These are phyloP conservation scores for Alternaria arborescens DNA, from an alignment of 2,329 filamentous ascomycete species.

Conservation along the genomic window DNA sequence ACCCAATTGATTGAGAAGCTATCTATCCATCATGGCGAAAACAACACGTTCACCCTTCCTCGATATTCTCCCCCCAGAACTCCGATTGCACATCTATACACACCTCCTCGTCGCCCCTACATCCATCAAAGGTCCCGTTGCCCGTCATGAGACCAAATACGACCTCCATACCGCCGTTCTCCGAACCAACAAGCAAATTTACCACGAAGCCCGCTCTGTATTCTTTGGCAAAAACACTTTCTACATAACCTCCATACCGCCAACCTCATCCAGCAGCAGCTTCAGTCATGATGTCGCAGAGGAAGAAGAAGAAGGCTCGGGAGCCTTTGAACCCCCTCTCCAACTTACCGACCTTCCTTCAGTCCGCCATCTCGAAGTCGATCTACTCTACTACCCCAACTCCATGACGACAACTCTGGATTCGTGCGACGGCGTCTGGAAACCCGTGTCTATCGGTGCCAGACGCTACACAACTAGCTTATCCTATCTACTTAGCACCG, in stretches of 20 bases:
- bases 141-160: conserved; percentile 36
- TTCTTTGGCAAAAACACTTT: conserved; percentile 56
- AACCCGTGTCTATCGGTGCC: conserved; percentile 25
- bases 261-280: neutral
- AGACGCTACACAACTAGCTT: conserved; percentile 35
- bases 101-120: conserved; percentile 32
- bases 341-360: conserved; percentile 27
- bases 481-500: conserved; percentile 20
- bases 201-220: conserved; percentile 52
- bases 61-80: conserved; percentile 40
- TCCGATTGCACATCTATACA: conserved; percentile 43
- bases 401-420: conserved; percentile 12
- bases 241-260: conserved; percentile 30
- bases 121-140: conserved; percentile 32
- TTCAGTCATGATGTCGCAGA: conserved; percentile 3
- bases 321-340: conserved; percentile 41
- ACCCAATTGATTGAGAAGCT: neutral
- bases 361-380: conserved; percentile 39
- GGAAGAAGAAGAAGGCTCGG: conserved; percentile 15
- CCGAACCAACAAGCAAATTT: conserved; percentile 49
- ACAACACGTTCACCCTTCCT: conserved; percentile 31
- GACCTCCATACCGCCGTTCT: conserved; percentile 49
- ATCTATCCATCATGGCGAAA: conserved; percentile 8
- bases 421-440: conserved; percentile 22
- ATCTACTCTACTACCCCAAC: conserved; percentile 38